A percentile compares a stretch with the other conserved stretches of the same genome.
These are phyloP conservation scores for Arthrinium puccinioides DNA, from an alignment of 2,329 filamentous ascomycete species.

Conservation along the genomic window DNA sequence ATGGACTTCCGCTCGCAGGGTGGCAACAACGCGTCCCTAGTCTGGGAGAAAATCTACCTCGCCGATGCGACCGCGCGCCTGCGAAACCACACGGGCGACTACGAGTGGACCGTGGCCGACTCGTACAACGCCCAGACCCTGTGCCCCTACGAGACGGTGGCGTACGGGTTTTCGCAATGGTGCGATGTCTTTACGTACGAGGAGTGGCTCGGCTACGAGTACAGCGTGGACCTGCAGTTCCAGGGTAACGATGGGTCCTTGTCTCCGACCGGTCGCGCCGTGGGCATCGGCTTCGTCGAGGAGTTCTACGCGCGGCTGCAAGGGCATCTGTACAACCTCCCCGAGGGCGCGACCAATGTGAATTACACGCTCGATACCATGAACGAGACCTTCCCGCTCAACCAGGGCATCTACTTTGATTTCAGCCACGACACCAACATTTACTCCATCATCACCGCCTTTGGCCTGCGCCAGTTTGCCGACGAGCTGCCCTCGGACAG, in stretches of 20 bases:
- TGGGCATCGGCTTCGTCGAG: slow-evolving; percentile 68
- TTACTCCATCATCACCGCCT: slow-evolving; percentile 60
- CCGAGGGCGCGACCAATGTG: slow-evolving; percentile 51
- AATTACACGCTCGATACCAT: slow-evolving; percentile 66
- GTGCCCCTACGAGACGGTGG: slow-evolving; percentile 73
- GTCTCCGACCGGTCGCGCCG: slow-evolving; percentile 59
- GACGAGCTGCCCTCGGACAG: slow-evolving; percentile 47
- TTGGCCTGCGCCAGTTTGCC: slow-evolving; percentile 64
- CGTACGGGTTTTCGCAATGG: slow-evolving; percentile 67
- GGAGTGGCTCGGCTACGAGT: slow-evolving; percentile 68
- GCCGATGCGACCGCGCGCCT: slow-evolving; percentile 50
- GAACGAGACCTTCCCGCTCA: slow-evolving; percentile 61
- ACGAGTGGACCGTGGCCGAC: slow-evolving; percentile 58
- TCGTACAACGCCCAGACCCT: slow-evolving; percentile 63
- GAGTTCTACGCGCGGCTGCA: slow-evolving; percentile 65
- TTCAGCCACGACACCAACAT: slow-evolving; percentile 76
- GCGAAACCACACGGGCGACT: slow-evolving; percentile 42
- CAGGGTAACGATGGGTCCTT: slow-evolving; percentile 54
- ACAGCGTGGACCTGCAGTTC: slow-evolving; percentile 62
- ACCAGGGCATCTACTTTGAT: slow-evolving; percentile 70
- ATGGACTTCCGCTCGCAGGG: slow-evolving; percentile 33
- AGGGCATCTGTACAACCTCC: slow-evolving; percentile 53
- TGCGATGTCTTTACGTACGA: slow-evolving; percentile 68
- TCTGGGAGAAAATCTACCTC: slow-evolving; percentile 62
- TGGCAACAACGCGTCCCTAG: slow-evolving; percentile 43